Evolutionary conservation across 768 basidiomycete genomes (phyloP).

Genomic region (Psilocybe cyanescens): DNA sequence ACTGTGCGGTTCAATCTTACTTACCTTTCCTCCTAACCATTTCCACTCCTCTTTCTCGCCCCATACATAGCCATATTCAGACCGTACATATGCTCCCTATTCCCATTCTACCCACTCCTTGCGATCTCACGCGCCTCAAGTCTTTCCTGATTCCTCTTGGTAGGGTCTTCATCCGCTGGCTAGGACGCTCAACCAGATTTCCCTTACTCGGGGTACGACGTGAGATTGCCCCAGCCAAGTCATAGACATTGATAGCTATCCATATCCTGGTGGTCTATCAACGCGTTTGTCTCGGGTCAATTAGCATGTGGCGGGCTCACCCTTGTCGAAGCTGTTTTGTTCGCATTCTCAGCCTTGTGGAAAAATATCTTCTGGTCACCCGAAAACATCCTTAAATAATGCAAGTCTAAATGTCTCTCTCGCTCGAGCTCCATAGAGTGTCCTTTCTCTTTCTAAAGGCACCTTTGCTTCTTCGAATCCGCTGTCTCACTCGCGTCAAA

Average conservation of each 20-base stretch:
- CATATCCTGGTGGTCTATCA: not conserved
- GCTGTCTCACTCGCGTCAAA: not conserved
- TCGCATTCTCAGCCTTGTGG: not conserved
- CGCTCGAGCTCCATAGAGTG: not conserved
- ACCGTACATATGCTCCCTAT: too few relatives aligned
- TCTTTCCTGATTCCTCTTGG: too few relatives aligned
- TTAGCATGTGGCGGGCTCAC: not conserved
- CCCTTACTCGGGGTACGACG: conserved; percentile 22
- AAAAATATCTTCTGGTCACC: not conserved
- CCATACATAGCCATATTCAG: too few relatives aligned
- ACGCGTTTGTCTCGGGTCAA: conserved; percentile 6
- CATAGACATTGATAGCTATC: conserved; percentile 1
- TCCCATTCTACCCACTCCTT: too few relatives aligned
- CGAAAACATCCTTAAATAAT: not conserved
- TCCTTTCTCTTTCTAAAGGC: not conserved
- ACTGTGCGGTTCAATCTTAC: not conserved
- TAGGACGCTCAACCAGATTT: not conserved
- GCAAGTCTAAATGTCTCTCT: too few relatives aligned
- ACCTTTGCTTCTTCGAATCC: not conserved
- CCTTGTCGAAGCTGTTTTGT: not conserved
- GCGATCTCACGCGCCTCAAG: too few relatives aligned
- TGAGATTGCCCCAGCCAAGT: conserved; percentile 18
- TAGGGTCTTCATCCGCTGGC: not conserved
- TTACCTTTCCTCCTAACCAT: not conserved
- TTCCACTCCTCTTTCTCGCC: not conserved